Evolutionary conservation across 306 rosid species (phyloP), one percentile per base, ranked within the genome.

Genomic region (Mucuna pruriens): DNA sequence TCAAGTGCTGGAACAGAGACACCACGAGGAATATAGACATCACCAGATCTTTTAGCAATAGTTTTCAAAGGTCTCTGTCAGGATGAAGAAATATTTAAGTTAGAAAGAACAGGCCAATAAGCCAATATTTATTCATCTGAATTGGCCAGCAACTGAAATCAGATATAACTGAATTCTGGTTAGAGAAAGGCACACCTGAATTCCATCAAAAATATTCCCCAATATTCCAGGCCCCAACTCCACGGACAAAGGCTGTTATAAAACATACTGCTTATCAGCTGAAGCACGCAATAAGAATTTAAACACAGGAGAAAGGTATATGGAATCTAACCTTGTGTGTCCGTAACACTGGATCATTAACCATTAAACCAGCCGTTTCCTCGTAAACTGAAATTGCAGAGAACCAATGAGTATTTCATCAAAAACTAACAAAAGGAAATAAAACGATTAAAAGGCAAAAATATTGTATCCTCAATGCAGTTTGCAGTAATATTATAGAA

Each of bases 221-320:
- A 90, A 78, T 67, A 92, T 92, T 71, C 94, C 94, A 76, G 97
- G 97, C 77, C 97, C 97, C 77, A 90, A 89, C 88, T 90, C 97
- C 75, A 92, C 97, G 4, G 97, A 92, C 76, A 92, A 76, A 58
- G 94, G 97, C 97, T 92, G 90, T 52, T 75, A 65, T 34, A 49
- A 33, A 70, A 76, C 4, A 67, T 9, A 38, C 48, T 11, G 64
- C 25, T 26, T 45, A 74, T 85, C 66, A 75, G 84, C 62, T 58
- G 17, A 80, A 48, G 55, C 15, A 45, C 45, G 22, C 1, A 33
- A 78, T 23, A 4, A 31, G 46, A 20, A 62, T 29, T n/a, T 62
- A 60, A 71, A 40, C 52, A 72, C 7, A 16, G 23, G 66, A 61
- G 71, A 45, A 64, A 61, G 39, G 9, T 44, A 75, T 52, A 0